Conservation (phyloP, 139 green algal species). For the Penium margaritaceum region DNA sequence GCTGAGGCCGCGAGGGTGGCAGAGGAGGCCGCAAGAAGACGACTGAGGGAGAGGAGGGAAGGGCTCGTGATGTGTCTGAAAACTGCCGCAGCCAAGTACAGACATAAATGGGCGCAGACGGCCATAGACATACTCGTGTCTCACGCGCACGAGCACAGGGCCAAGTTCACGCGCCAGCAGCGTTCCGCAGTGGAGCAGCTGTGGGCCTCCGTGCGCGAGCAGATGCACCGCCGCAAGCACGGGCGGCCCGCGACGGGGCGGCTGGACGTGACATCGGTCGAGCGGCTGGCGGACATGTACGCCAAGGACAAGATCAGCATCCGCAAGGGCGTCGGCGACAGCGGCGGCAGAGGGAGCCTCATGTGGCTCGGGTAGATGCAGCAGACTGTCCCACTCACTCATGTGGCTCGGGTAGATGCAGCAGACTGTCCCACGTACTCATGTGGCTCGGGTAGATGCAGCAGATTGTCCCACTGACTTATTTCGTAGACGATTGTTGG, state of each 20-base stretch:
- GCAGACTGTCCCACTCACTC: no score
- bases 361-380: slow-evolving; percentile 35
- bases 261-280: slow-evolving; percentile 31
- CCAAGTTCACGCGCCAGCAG: slow-evolving; percentile 8
- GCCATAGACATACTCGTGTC: slow-evolving; percentile 28
- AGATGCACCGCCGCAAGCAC: slow-evolving; percentile 16
- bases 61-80: no score
- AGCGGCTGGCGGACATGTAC: slow-evolving; percentile 17
- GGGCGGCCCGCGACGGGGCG: neutral
- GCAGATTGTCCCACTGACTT: no score
- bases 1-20: no score
- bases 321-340: neutral
- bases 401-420: no score
- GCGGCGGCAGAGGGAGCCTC: neutral
- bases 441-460: no score
- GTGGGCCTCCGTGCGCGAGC: slow-evolving; percentile 1
- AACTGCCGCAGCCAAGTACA: no score
- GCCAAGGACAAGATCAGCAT: slow-evolving; percentile 29
- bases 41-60: no score
- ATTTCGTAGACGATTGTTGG: no score
- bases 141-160: slow-evolving; percentile 15
- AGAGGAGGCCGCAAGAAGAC: no score
- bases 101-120: slow-evolving; percentile 31
- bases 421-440: no score
- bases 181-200: slow-evolving; percentile 4